phyloP scores from a whole-genome alignment of 495 filamentous ascomycete species.

The Neurospora pannonica region DNA sequence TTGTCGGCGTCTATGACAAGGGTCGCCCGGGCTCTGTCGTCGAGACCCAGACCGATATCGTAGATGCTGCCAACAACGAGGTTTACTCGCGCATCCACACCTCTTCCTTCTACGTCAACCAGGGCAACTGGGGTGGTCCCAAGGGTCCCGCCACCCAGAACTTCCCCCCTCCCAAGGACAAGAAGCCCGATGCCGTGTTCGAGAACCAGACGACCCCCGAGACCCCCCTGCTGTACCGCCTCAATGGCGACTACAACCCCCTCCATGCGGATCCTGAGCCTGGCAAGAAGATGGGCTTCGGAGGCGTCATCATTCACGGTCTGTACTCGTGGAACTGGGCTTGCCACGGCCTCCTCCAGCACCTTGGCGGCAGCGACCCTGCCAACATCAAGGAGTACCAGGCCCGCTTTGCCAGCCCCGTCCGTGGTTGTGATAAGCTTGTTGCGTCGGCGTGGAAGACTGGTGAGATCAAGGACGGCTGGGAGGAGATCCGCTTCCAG shows the following conservation, averaged over 20 bases:
- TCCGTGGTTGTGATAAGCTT: conserved; percentile 65
- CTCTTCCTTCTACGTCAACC: conserved; percentile 70
- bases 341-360: conserved; percentile 63
- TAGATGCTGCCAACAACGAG: conserved; percentile 60
- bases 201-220: conserved; percentile 57
- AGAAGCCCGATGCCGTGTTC: conserved; percentile 65
- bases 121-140: conserved; percentile 86
- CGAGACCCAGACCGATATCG: conserved; percentile 68
- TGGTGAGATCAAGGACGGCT: conserved; percentile 57
- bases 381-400: conserved; percentile 77
- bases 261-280: conserved; percentile 79
- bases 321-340: conserved; percentile 76
- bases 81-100: conserved; percentile 59
- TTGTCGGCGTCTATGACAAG: conserved; percentile 87
- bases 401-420: conserved; percentile 77
- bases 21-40: conserved; percentile 75
- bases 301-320: conserved; percentile 81
- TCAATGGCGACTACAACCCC: conserved; percentile 90
- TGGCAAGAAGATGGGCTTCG: conserved; percentile 81
- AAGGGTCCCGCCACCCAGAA: conserved; percentile 70
- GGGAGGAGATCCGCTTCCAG: conserved; percentile 73
- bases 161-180: conserved; percentile 62
- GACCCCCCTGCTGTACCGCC: conserved; percentile 65
- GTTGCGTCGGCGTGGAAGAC: conserved; percentile 56
- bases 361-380: conserved; percentile 65